Base-by-base conservation (phyloP, 2,329 filamentous ascomycete species). In the Ophiostoma ips region DNA sequence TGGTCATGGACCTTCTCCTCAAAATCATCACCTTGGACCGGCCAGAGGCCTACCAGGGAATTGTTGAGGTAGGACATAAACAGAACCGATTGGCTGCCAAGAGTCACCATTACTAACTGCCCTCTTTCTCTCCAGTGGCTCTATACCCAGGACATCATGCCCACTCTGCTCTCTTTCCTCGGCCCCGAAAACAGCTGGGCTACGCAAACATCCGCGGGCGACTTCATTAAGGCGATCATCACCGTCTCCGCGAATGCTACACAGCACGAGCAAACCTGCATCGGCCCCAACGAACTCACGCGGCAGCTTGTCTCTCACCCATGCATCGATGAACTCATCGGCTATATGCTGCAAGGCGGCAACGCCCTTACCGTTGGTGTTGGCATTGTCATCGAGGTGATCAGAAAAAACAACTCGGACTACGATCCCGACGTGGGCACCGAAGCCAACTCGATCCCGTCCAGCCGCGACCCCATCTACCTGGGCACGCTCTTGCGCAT, bases 401-500 rank as follows among this genome's bases (percentile, higher is more conserved):
- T 98, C 63, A 79, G 92, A 53, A 98, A 98, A 70, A 98, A 98
- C 67, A 98, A 98, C 64, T 96, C 92, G 0, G 92, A 98, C 66
- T 98, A 98, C 63, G 92, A 98, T 58, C 83, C 92, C 1, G 92
- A 96, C 58, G 85, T 89, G 58, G 81, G 89, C 54, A 80, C 84
- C 46, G 87, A 88, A 52, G 79, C 85, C 28, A 85, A 85, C 56
- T 78, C 84, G 3, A 72, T 82, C 50, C 90, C 90, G 0, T 90
- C 88, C 1, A 84, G 80, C 56, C 81, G 84, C 48, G 92, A 98
- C 60, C 92, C 92, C 4, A 98, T 98, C 58, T 98, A 96, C 61
- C 77, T 98, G 0, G 92, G 92, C 19, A 92, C 84, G 1, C 73
- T 98, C 7, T 75, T 98, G 34, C 81, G 90, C 46, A 73, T 90